phyloP scores from a whole-genome alignment of 257 asterid genomes.

The Primulina huaijiensis region DNA sequence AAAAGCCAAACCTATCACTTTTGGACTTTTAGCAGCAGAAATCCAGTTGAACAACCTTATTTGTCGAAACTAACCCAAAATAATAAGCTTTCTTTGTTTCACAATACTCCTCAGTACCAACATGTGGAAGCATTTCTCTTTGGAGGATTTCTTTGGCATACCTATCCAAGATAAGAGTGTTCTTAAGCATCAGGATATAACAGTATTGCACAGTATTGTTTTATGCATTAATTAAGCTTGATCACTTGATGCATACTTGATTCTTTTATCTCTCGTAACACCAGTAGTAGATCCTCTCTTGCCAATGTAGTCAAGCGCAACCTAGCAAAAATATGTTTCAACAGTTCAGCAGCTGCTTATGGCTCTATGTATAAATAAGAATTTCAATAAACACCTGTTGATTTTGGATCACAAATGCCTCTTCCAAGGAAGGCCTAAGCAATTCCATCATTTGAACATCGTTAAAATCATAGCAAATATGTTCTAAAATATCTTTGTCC shows the following conservation, averaged over 20 bases:
- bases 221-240: no score
- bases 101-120: constrained; percentile 85
- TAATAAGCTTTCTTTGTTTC: constrained; percentile 97
- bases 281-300: constrained; percentile 98
- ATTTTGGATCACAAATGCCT: constrained; percentile 96
- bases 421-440: constrained; percentile 92
- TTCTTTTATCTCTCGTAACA: constrained; percentile 90
- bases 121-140: constrained; percentile 99
- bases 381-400: constrained; percentile 54
- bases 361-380: not conserved
- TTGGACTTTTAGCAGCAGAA: constrained; percentile 18
- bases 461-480: constrained; percentile 83
- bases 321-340: constrained; percentile 41
- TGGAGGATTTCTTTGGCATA: constrained; percentile 95
- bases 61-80: constrained; percentile 63
- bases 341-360: not conserved
- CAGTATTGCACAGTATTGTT: not conserved
- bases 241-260: constrained; percentile 51
- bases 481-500: constrained; percentile 92
- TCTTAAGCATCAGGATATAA: not conserved
- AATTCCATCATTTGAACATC: constrained; percentile 98
- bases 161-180: constrained; percentile 38
- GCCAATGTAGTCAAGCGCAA: constrained; percentile 95
- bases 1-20: constrained; percentile 1
- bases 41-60: constrained; percentile 9